Evolutionary conservation across 202 grass and related monocot species (phyloP).

Genomic region (Schoenoplectus tabernaemontani): DNA sequence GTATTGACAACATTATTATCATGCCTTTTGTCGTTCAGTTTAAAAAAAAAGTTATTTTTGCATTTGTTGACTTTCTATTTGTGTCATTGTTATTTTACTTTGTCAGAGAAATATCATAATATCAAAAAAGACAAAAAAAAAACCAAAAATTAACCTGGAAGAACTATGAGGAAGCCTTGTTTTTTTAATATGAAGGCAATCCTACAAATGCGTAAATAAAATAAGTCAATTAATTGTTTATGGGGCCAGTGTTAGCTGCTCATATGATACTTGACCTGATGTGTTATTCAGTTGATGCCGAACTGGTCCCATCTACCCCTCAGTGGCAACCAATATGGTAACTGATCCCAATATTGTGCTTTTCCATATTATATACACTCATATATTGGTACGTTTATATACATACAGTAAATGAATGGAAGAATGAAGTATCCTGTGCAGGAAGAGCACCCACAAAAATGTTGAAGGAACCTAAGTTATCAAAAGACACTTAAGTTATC

Average conservation of each 20-base stretch:
- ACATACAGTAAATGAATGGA: conserved; percentile 5
- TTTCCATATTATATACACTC: conserved; percentile 59
- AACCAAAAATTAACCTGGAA: conserved; percentile 40
- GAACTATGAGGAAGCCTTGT: conserved; percentile 33
- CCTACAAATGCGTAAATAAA: conserved; percentile 19
- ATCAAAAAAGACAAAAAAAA: conserved; percentile 16
- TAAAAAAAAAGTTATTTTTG: not conserved
- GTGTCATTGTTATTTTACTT: not conserved
- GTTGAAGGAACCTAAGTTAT: conserved; percentile 37
- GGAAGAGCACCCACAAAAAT: conserved; percentile 43
- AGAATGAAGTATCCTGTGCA: conserved; percentile 40
- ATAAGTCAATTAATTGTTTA: not conserved
- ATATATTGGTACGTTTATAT: conserved; percentile 55
- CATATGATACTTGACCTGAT: conserved; percentile 44
- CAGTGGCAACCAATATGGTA: conserved; percentile 30
- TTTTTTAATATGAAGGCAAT: conserved; percentile 49
- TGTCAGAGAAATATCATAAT: not conserved
- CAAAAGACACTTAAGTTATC: not conserved
- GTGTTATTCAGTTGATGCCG: conserved; percentile 39
- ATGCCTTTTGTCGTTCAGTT: conserved; percentile 3
- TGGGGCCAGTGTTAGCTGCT: not conserved
- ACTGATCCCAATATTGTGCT: too few species aligned
- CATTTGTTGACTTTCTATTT: not conserved
- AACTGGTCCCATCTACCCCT: conserved; percentile 33
- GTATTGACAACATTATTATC: not conserved